A percentile compares a stretch with the other conserved stretches of the same genome.
Evolutionary conservation across 495 filamentous ascomycete genomes (phyloP).

Genomic region (Hypoxylon fragiforme): DNA sequence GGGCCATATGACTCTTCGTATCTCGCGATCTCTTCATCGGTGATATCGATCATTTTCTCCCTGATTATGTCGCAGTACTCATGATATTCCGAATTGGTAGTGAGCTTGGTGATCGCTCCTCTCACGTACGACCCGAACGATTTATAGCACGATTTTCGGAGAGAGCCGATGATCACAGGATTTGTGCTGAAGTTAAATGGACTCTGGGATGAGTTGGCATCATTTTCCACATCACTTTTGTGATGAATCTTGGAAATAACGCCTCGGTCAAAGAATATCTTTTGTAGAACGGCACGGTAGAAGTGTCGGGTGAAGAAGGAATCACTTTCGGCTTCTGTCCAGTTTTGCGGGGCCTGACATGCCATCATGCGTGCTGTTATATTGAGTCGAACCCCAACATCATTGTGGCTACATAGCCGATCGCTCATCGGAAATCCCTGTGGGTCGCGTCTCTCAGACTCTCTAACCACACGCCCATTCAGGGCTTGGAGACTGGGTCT

Average conservation of each 20-base stretch:
- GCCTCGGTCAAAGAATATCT: slow-evolving; percentile 80
- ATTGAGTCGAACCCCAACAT: slow-evolving; percentile 76
- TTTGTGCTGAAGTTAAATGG: slow-evolving; percentile 61
- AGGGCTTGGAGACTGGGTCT: slow-evolving; percentile 65
- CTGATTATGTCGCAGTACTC: slow-evolving; percentile 58
- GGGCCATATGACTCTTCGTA: slow-evolving; percentile 67
- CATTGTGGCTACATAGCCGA: slow-evolving; percentile 62
- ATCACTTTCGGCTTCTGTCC: slow-evolving; percentile 78
- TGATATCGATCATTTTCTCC: slow-evolving; percentile 63
- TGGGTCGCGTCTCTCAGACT: slow-evolving; percentile 69
- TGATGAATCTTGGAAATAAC: slow-evolving; percentile 65
- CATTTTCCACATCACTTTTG: slow-evolving; percentile 38
- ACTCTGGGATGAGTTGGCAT: slow-evolving; percentile 44
- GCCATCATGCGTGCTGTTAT: slow-evolving; percentile 98
- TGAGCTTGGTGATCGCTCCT: slow-evolving; percentile 76
- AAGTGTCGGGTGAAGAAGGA: slow-evolving; percentile 92
- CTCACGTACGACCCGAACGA: slow-evolving; percentile 77
- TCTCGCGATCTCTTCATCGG: slow-evolving; percentile 68
- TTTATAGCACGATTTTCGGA: slow-evolving; percentile 77
- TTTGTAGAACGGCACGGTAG: slow-evolving; percentile 88
- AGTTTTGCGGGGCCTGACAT: slow-evolving; percentile 91
- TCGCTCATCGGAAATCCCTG: slow-evolving; percentile 93
- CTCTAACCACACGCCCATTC: slow-evolving; percentile 49
- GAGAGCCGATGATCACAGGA: slow-evolving; percentile 82
- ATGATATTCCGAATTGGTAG: slow-evolving; percentile 57